A percentile compares a stretch with the other conserved stretches of the same genome.
Conservation (phyloP, 768 basidiomycete genomes). For the Pulveroboletus frians region DNA sequence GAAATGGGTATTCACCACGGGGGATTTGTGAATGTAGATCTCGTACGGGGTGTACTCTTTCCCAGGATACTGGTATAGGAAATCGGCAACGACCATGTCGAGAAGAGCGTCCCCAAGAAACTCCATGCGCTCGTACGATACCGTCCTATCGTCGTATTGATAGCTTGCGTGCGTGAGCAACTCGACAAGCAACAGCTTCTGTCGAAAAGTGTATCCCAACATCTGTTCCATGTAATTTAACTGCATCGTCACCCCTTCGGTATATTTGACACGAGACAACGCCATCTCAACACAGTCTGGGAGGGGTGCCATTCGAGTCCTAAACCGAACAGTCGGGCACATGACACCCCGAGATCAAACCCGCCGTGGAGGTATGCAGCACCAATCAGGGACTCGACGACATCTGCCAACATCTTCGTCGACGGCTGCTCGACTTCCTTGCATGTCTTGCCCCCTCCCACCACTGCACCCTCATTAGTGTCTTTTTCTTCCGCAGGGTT, state of each 20-base stretch:
- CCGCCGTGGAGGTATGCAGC: constrained; percentile 69
- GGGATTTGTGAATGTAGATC: constrained; percentile 61
- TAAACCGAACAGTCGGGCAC: constrained; percentile 53
- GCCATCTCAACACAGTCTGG: constrained; percentile 39
- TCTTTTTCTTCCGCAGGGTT: constrained; percentile 33
- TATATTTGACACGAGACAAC: constrained; percentile 29
- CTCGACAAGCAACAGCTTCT: constrained; percentile 62
- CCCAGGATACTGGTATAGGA: constrained; percentile 58
- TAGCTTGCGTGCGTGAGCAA: constrained; percentile 71
- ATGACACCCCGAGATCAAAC: constrained; percentile 56
- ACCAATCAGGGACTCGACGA: constrained; percentile 79
- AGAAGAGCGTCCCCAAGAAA: constrained; percentile 73
- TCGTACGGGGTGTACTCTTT: constrained; percentile 66
- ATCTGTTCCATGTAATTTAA: constrained; percentile 56
- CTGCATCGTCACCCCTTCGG: constrained; percentile 43
- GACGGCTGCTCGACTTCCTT: constrained; percentile 43
- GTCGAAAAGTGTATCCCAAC: constrained; percentile 60
- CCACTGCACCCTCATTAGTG: constrained; percentile 12
- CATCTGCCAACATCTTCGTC: constrained; percentile 81
- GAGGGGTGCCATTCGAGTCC: constrained; percentile 54
- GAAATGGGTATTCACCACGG: constrained; percentile 70
- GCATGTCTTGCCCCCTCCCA: constrained; percentile 25
- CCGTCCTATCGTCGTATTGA: constrained; percentile 50
- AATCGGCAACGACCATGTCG: constrained; percentile 70
- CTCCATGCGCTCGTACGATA: constrained; percentile 76